Percentiles rank a stretch among this genome's conserved stretches.
phyloP scores from a whole-genome alignment of 75 land plant species.

The Sequoia sempervirens region DNA sequence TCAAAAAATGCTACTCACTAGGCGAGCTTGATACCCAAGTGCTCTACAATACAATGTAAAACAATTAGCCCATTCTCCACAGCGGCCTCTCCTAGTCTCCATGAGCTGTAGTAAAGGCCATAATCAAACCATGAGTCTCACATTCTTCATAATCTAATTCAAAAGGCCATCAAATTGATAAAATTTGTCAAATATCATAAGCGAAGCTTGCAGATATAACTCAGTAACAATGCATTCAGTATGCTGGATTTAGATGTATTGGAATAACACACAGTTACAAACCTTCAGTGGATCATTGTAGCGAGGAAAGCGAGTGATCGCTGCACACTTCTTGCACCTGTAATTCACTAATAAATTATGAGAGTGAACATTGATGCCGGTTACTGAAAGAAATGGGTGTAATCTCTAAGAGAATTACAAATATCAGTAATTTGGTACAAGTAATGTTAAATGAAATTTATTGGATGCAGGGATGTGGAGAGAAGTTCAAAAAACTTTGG shows the following conservation, averaged over 20 bases:
- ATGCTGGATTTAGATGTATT: neutral
- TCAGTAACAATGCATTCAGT: neutral
- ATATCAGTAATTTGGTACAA: neutral
- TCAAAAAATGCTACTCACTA: constrained; percentile 34
- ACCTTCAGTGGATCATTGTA: constrained; percentile 97
- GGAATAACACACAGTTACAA: constrained; percentile 34
- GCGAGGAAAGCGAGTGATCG: constrained; percentile 85
- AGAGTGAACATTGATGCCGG: neutral
- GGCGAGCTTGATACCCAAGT: constrained; percentile 85
- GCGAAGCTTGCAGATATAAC: neutral
- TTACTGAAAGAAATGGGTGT: neutral
- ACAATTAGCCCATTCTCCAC: constrained; percentile 99
- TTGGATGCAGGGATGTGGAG: neutral
- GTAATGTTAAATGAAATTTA: neutral
- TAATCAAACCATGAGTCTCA: neutral
- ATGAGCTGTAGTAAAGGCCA: constrained; percentile 48
- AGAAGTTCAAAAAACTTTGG: too few relatives aligned
- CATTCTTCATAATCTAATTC: neutral
- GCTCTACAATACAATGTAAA: constrained; percentile 95
- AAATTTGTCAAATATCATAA: neutral
- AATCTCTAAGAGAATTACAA: neutral
- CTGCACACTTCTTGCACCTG: constrained; percentile 67
- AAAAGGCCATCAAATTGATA: neutral
- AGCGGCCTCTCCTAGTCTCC: constrained; percentile 89
- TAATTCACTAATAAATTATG: neutral